Conservation (phyloP, 2,329 filamentous ascomycete species). For the Diaporthe velutina region DNA sequence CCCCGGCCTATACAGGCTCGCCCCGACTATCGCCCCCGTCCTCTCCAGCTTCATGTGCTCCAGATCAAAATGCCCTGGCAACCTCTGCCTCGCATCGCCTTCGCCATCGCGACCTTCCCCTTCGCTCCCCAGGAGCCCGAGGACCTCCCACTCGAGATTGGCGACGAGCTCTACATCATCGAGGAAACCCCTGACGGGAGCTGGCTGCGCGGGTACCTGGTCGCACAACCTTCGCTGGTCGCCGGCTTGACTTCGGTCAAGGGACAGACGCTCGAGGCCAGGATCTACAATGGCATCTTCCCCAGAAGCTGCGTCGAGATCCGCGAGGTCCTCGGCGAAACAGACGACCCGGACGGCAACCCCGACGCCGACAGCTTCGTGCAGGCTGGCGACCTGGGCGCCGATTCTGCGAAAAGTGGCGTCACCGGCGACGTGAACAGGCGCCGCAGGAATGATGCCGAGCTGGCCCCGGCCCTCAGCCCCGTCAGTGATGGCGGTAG, state of each 20-base stretch:
- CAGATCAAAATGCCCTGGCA: conserved; percentile 86
- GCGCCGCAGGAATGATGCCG: conserved; percentile 51
- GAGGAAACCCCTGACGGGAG: conserved; percentile 92
- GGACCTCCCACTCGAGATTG: conserved; percentile 95
- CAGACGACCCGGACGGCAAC: conserved; percentile 65
- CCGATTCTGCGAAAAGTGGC: conserved; percentile 69
- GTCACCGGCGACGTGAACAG: conserved; percentile 53
- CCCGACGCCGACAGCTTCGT: conserved; percentile 53
- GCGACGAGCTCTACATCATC: conserved; percentile 98
- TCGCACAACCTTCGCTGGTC: conserved; percentile 92
- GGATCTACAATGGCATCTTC: conserved; percentile 99
- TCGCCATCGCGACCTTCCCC: conserved; percentile 95
- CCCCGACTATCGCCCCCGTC: conserved; percentile 4
- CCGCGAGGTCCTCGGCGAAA: conserved; percentile 88
- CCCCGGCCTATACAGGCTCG: conserved; percentile 20
- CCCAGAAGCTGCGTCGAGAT: conserved; percentile 95
- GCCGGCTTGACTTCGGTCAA: conserved; percentile 91
- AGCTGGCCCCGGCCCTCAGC: conserved; percentile 40
- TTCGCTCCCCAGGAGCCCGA: conserved; percentile 89
- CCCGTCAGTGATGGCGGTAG: conserved; percentile 38
- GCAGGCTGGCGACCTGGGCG: conserved; percentile 49
- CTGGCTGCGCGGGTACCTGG: conserved; percentile 96
- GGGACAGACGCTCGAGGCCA: conserved; percentile 92
- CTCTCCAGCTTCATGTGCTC: conserved; percentile 38
- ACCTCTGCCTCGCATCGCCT: conserved; percentile 96